Conservation (phyloP, 2,329 filamentous ascomycete species). For the Ceratocystis variospora region DNA sequence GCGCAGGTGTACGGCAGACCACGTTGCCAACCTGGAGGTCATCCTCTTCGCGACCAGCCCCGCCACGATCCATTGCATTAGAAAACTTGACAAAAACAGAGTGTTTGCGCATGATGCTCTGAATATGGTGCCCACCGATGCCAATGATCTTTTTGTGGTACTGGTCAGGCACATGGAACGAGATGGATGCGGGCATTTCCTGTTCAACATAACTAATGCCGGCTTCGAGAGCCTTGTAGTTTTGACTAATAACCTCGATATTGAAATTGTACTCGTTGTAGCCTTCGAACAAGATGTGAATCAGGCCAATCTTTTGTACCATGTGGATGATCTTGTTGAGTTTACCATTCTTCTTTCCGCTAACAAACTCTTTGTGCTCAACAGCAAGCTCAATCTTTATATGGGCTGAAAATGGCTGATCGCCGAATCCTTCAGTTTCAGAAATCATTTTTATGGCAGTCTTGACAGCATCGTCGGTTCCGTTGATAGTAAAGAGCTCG, state of each 20-base stretch:
- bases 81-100: slow-evolving; percentile 99
- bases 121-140: slow-evolving; percentile 95
- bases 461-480: slow-evolving; percentile 92
- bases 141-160: slow-evolving; percentile 99
- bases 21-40: slow-evolving; percentile 98
- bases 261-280: slow-evolving; percentile 99
- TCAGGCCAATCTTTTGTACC: slow-evolving; percentile 81
- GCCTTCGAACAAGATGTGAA: slow-evolving; percentile 97
- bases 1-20: slow-evolving; percentile 90
- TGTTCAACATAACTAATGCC: slow-evolving; percentile 88
- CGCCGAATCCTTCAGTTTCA: slow-evolving; percentile 75
- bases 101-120: slow-evolving; percentile 99
- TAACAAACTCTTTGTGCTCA: slow-evolving; percentile 98
- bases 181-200: slow-evolving; percentile 98
- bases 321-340: slow-evolving; percentile 91
- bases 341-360: slow-evolving; percentile 98
- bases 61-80: slow-evolving; percentile 93
- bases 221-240: slow-evolving; percentile 88
- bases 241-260: slow-evolving; percentile 86
- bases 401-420: slow-evolving; percentile 79
- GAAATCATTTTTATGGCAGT: slow-evolving; percentile 88
- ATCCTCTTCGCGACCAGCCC: slow-evolving; percentile 88
- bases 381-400: slow-evolving; percentile 98
- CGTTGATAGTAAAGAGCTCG: slow-evolving; percentile 82
- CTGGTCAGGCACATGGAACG: slow-evolving; percentile 96